Conservation (phyloP, 2,329 filamentous ascomycete genomes). For the Penicillium sp. region DNA sequence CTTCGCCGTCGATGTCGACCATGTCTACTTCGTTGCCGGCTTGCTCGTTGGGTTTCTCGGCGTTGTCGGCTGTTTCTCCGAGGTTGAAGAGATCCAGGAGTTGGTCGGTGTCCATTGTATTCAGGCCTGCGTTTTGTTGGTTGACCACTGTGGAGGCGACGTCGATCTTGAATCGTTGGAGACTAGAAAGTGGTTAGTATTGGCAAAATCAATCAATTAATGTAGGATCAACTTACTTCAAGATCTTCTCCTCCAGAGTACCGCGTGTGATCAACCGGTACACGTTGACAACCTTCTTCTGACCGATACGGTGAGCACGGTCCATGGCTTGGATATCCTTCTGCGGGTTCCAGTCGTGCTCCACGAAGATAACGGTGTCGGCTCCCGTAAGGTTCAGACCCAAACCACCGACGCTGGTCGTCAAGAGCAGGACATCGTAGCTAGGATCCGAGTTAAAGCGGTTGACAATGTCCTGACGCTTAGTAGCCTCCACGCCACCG, state of each 20-base stretch:
- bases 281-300: conserved; percentile 99
- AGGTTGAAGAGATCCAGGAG: conserved; percentile 94
- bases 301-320: conserved; percentile 90
- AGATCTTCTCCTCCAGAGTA: conserved; percentile 95
- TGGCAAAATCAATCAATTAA: background rate
- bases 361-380: conserved; percentile 97
- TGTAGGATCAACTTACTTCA: conserved; percentile 52
- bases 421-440: conserved; percentile 86
- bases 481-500: conserved; percentile 81
- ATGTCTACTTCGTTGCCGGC: conserved; percentile 58
- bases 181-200: conserved; percentile 47
- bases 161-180: conserved; percentile 99
- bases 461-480: conserved; percentile 95
- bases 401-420: conserved; percentile 87
- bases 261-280: conserved; percentile 93
- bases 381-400: conserved; percentile 92
- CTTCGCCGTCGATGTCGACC: conserved; percentile 86
- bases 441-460: conserved; percentile 96
- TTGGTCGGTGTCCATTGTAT: conserved; percentile 96
- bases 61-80: conserved; percentile 55
- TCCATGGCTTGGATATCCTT: conserved; percentile 99
- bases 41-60: conserved; percentile 53
- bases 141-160: conserved; percentile 97
- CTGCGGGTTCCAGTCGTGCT: conserved; percentile 99
- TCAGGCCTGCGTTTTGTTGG: conserved; percentile 90